These are phyloP conservation scores for Yamadazyma takamatsuzukensis DNA, from an alignment of 805 yeast species.

Conservation along the genomic window DNA sequence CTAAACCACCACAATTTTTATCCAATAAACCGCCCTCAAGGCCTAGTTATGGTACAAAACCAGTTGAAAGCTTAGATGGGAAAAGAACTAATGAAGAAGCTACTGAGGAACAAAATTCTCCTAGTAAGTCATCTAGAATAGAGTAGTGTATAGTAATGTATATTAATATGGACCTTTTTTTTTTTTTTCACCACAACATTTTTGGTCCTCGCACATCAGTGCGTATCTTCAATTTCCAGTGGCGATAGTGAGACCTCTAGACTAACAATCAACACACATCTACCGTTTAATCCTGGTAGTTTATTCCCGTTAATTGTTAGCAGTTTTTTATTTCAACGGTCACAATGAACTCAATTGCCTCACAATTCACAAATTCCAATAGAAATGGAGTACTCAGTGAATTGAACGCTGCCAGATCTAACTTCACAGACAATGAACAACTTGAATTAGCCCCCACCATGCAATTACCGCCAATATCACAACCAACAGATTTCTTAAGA, in stretches of 20 bases:
- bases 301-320: too few relatives aligned
- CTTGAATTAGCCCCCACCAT: slow-evolving; percentile 56
- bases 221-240: too few relatives aligned
- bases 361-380: slow-evolving; percentile 31
- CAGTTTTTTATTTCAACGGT: too few relatives aligned
- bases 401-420: slow-evolving; percentile 19
- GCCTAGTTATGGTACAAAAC: slow-evolving; percentile 10
- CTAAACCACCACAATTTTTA: slow-evolving; percentile 33
- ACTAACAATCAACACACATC: not conserved
- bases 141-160: slow-evolving; percentile 3
- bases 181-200: too few relatives aligned
- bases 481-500: slow-evolving; percentile 87
- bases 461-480: slow-evolving; percentile 75
- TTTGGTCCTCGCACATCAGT: too few relatives aligned
- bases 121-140: slow-evolving; percentile 4
- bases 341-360: slow-evolving; percentile 39
- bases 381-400: slow-evolving; percentile 25
- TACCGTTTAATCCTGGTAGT: not conserved
- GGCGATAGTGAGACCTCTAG: too few relatives aligned
- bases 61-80: slow-evolving; percentile 1
- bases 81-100: slow-evolving; percentile 4
- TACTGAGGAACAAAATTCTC: slow-evolving; percentile 1
- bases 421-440: not conserved
- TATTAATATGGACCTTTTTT: too few relatives aligned
- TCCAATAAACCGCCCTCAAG: slow-evolving; percentile 27